Evolutionary conservation across 805 yeast species (phyloP).

Genomic region (Lipomyces kockii): DNA sequence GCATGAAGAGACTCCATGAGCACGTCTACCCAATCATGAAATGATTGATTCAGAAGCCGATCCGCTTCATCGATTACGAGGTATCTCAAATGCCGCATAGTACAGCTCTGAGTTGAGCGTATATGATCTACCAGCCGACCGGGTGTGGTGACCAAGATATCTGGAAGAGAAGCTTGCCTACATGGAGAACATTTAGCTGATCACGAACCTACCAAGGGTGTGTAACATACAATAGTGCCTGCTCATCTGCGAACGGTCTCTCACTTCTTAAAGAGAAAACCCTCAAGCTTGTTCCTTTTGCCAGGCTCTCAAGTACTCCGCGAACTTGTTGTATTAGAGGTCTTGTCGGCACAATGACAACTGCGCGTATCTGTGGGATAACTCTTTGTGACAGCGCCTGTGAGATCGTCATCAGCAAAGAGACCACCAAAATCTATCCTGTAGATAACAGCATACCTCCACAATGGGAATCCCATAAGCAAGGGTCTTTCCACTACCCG

Average conservation of each 20-base stretch:
- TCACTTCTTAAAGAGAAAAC: constrained; percentile 61
- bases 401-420: background rate
- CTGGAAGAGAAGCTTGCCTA: constrained; percentile 49
- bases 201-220: background rate
- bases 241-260: constrained; percentile 67
- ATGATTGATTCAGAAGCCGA: constrained; percentile 86
- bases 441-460: constrained; percentile 47
- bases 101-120: constrained; percentile 89
- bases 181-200: background rate
- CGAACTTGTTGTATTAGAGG: constrained; percentile 85
- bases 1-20: constrained; percentile 40
- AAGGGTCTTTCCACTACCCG: constrained; percentile 95
- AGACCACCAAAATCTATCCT: background rate
- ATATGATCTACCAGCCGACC: constrained; percentile 87
- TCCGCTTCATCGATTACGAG: constrained; percentile 98
- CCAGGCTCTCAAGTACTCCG: constrained; percentile 60
- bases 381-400: constrained; percentile 58
- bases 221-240: constrained; percentile 49
- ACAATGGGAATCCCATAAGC: constrained; percentile 86
- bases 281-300: constrained; percentile 70
- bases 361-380: constrained; percentile 74
- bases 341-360: constrained; percentile 86
- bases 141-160: constrained; percentile 46
- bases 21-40: constrained; percentile 86
- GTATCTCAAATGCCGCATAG: constrained; percentile 73